Evolutionary conservation across 495 filamentous ascomycete species (phyloP).

Genomic region (Podospora tetraspora): DNA sequence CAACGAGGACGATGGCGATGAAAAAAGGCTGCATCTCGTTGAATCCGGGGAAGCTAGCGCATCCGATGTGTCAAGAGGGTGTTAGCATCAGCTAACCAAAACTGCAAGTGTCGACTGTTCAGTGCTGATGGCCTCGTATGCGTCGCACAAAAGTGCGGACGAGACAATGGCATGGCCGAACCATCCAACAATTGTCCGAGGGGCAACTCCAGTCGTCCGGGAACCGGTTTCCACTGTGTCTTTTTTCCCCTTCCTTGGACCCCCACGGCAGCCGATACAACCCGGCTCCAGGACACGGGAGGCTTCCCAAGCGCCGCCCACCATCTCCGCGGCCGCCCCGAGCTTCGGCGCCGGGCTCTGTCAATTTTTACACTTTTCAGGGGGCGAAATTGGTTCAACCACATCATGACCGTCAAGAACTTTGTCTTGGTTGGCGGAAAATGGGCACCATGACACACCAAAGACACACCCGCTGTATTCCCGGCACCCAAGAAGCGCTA

Average conservation of each 20-base stretch:
- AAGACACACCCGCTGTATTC: neutral
- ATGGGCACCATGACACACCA: neutral
- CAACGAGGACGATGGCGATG: neutral
- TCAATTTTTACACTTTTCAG: neutral
- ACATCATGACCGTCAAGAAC: neutral
- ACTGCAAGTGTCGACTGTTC: neutral
- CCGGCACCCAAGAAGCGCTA: neutral
- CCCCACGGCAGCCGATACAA: neutral
- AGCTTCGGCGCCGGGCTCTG: neutral
- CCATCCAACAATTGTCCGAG: neutral
- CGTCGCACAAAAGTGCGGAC: neutral
- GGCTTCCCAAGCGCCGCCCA: neutral
- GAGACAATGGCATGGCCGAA: neutral
- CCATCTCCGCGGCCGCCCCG: neutral
- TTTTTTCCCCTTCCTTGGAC: neutral
- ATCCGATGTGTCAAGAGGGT: slow-evolving; percentile 13
- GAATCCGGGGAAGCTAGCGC: neutral
- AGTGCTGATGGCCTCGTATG: neutral
- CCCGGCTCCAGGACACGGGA: neutral
- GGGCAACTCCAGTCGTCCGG: no score
- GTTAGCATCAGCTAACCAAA: slow-evolving; percentile 11
- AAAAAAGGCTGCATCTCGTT: neutral
- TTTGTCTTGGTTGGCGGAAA: neutral
- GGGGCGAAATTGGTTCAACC: neutral
- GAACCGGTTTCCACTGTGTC: neutral